A percentile compares a stretch with the other conserved stretches of the same genome.
These are phyloP conservation scores for Ascochyta fabae DNA, from an alignment of 2,329 filamentous ascomycete species.

Conservation along the genomic window DNA sequence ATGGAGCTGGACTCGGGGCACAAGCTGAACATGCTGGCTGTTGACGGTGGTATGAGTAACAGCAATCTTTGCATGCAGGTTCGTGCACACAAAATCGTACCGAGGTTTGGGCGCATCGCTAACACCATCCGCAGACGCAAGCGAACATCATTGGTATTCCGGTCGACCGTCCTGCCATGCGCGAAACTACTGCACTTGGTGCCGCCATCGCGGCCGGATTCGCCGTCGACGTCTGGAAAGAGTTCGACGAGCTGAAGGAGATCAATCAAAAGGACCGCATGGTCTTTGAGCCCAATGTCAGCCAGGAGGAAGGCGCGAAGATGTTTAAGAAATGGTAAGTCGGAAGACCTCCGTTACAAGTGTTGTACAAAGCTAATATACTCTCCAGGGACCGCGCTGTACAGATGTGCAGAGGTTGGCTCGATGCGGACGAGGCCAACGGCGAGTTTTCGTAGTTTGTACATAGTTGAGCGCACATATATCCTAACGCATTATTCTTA, in stretches of 20 bases:
- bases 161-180: slow-evolving; percentile 84
- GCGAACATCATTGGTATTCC: slow-evolving; percentile 84
- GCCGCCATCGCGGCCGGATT: slow-evolving; percentile 91
- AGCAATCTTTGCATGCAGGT: slow-evolving; percentile 85
- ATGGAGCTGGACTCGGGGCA: slow-evolving; percentile 88
- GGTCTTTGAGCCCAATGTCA: slow-evolving; percentile 72
- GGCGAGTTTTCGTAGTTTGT: slow-evolving; percentile 37
- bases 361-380: not conserved
- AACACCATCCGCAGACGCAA: slow-evolving; percentile 65
- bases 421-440: slow-evolving; percentile 52
- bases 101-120: slow-evolving; percentile 17
- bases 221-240: slow-evolving; percentile 78
- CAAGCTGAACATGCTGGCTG: slow-evolving; percentile 74
- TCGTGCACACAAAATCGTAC: slow-evolving; percentile 24
- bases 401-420: slow-evolving; percentile 79
- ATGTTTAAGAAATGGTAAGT: slow-evolving; percentile 71
- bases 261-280: slow-evolving; percentile 74
- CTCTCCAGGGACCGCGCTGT: slow-evolving; percentile 59
- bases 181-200: slow-evolving; percentile 86
- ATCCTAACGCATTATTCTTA: not conserved
- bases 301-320: slow-evolving; percentile 62
- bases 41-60: slow-evolving; percentile 89
- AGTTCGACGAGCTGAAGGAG: slow-evolving; percentile 73
- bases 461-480: slow-evolving; percentile 13
- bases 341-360: too few species aligned